Evolutionary conservation across 1,139 yeast species (phyloP), one percentile per base, ranked within the genome.

Genomic region (Geotrichum klebahnii): DNA sequence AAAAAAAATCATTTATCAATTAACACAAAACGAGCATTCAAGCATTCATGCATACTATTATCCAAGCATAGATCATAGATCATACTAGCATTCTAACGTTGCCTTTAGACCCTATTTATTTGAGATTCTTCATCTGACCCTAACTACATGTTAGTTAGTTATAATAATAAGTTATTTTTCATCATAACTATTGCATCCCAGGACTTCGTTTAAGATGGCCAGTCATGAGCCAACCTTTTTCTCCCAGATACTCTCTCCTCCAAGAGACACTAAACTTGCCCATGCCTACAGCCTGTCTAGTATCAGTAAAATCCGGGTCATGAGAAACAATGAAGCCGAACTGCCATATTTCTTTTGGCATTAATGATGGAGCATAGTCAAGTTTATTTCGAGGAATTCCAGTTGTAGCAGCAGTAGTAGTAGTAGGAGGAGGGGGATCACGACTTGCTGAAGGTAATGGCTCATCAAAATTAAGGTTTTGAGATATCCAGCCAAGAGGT

Each of bases 191-290:
- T 31, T 47, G 46, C 44, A 47, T 35, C 2, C 46, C 46, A 4
- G 43, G 44, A 31, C 37, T 51, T 24, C 53, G 44, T 31, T 51
- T 53, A 17, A 48, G 24, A 41, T 49, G 58, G 5, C 59, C 60
- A 0, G 69, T 64, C 5, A 66, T 64, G 48, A 66, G 56, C 64
- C 68, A 66, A 1, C 72, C 72, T 50, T 60, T 57, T 43, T 65
- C 66, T 1, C 72, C 72, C 44, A 68, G 51, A 8, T 68, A 68
- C 44, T 67, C 69, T 20, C 71, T 59, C 1, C 70, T 57, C 72
- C 72, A 68, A 31, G 64, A 61, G 10, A 68, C 54, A 3, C 61
- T 58, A 35, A 68, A 54, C 43, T 58, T 57, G 32, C 59, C 56
- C 37, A 55, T 48, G 12, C 61, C 57, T 6, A 51, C 55, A 1